Evolutionary conservation across 2,329 filamentous ascomycete species (phyloP), one percentile per base, ranked within the genome.

Genomic region (Fusarium sp.): DNA sequence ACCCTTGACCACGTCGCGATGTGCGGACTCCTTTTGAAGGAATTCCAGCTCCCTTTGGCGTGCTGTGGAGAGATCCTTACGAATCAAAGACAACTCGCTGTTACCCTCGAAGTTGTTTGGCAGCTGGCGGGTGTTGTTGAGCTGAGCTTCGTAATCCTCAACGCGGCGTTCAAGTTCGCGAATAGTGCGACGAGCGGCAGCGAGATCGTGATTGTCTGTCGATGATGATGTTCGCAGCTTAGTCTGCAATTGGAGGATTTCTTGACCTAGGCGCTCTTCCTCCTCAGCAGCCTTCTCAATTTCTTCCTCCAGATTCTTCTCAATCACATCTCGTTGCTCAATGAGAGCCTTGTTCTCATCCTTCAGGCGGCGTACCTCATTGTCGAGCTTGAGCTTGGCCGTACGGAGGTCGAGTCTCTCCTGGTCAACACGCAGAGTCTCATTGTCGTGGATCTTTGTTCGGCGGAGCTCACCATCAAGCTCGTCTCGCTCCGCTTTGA

Each of bases 351-450:
- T 84, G 72, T 89, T 90, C 75, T 93, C 90, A 11, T 91, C 88
- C 53, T 84, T 87, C 18, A 92, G 80, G 14, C 89, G 84, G 43
- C 88, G 87, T 18, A 91, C 82, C 73, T 93, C 91, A 64, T 83
- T 85, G 67, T 93, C 91, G 19, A 92, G 84, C 73, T 89, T 90
- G 66, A 89, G 81, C 75, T 90, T 91, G n/a, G 87, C 81, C 28
- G 89, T 88, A 19, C 90, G 88, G 25, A 93, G 81, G 56, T 93
- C 89, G 46, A 91, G 80, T 68, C 90, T 89, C 74, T 93, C 91
- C 65, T 90, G 87, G 70, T 93, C 90, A 46, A 91, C 77, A 14
- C 85, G 86, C 70, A 88, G 85, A 2, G 85, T 87, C 61, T 90
- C 87, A 57, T 85, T 85, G 50, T 86, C 87, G 57, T 86, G 84